phyloP scores from a whole-genome alignment of 2,329 filamentous ascomycete genomes.

The Fusarium sp. region DNA sequence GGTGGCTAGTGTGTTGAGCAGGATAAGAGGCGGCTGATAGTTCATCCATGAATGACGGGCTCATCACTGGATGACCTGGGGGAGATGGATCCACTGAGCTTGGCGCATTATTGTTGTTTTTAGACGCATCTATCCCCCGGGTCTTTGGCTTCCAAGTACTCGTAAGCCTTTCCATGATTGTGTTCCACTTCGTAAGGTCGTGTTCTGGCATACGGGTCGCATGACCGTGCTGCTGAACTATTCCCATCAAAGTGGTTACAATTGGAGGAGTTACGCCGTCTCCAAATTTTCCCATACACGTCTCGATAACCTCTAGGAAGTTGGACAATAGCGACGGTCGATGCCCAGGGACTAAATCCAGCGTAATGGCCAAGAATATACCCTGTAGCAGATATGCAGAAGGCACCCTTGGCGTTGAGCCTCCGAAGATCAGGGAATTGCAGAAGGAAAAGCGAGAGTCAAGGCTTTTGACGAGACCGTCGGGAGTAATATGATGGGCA shows the following conservation, averaged over 20 bases:
- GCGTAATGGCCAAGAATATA: conserved; percentile 54
- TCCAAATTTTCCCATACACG: conserved; percentile 51
- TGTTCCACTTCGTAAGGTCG: conserved; percentile 52
- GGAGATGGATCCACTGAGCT: conserved; percentile 36
- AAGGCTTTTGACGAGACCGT: conserved; percentile 51
- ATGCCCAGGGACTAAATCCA: conserved; percentile 50
- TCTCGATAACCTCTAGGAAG: conserved; percentile 53
- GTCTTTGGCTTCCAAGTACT: conserved; percentile 44
- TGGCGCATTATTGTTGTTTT: conserved; percentile 39
- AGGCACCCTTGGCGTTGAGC: conserved; percentile 51
- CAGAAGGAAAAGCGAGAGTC: conserved; percentile 55
- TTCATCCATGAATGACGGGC: conserved; percentile 45
- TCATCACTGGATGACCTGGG: conserved; percentile 26
- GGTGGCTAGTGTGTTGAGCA: conserved; percentile 41
- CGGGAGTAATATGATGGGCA: conserved; percentile 35
- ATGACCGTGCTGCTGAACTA: conserved; percentile 51
- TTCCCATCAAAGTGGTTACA: conserved; percentile 52
- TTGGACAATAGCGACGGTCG: conserved; percentile 54
- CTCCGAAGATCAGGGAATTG: conserved; percentile 54
- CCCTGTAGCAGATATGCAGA: conserved; percentile 55
- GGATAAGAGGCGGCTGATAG: conserved; percentile 48
- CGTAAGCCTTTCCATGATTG: conserved; percentile 46
- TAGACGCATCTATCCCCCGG: conserved; percentile 32
- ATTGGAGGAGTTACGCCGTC: conserved; percentile 52
- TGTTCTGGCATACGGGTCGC: conserved; percentile 50